Percentiles rank a stretch among this genome's conserved stretches.
Conservation (phyloP, 2,329 filamentous ascomycete genomes). For the Fusarium poae region DNA sequence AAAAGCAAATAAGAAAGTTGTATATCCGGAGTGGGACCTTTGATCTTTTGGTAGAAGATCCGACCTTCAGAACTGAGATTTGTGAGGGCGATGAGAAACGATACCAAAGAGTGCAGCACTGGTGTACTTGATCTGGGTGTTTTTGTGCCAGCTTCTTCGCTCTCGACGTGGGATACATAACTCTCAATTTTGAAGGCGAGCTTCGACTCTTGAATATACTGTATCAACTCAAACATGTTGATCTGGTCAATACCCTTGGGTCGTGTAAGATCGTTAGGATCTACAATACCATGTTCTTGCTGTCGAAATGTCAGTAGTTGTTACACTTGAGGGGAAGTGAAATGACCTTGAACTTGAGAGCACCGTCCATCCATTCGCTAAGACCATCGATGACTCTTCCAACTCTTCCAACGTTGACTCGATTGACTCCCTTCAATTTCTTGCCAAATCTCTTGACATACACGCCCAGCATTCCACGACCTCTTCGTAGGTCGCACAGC, state of each 20-base stretch:
- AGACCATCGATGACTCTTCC: conserved; percentile 86
- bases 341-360: conserved; percentile 62
- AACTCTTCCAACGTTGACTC: conserved; percentile 90
- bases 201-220: conserved; percentile 92
- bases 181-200: conserved; percentile 94
- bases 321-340: neutral
- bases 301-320: conserved; percentile 22
- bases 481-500: conserved; percentile 77
- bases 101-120: conserved; percentile 67
- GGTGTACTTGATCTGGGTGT: conserved; percentile 55
- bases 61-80: conserved; percentile 82
- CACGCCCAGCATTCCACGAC: conserved; percentile 79
- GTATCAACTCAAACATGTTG: conserved; percentile 88
- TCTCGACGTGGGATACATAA: conserved; percentile 76
- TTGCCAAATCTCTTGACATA: conserved; percentile 93
- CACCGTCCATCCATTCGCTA: conserved; percentile 73
- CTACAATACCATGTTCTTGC: conserved; percentile 74
- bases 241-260: conserved; percentile 94
- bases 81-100: conserved; percentile 83
- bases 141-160: conserved; percentile 55
- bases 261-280: conserved; percentile 78
- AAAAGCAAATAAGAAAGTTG: conserved; percentile 87
- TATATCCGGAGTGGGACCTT: conserved; percentile 59
- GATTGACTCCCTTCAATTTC: conserved; percentile 88
- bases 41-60: conserved; percentile 71